Evolutionary conservation across 2,329 filamentous ascomycete species (phyloP).

Genomic region (Coniella vitis): DNA sequence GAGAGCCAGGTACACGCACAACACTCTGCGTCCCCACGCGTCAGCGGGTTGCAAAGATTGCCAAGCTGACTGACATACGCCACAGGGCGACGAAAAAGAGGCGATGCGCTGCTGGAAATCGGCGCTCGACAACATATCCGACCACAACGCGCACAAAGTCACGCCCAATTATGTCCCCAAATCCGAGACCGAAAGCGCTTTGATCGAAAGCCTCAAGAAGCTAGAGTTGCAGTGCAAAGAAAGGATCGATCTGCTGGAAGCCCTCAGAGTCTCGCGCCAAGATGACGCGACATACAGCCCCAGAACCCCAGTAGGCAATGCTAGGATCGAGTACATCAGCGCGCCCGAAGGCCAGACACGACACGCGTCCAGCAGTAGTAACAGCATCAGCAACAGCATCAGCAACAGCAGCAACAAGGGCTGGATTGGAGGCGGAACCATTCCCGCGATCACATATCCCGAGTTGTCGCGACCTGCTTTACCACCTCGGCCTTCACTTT

Average conservation of each 20-base stretch:
- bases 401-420: slow-evolving; percentile 34
- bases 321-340: slow-evolving; percentile 12
- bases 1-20: slow-evolving; percentile 68
- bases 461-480: slow-evolving; percentile 68
- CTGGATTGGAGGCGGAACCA: slow-evolving; percentile 74
- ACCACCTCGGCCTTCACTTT: slow-evolving; percentile 49
- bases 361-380: slow-evolving; percentile 5
- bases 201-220: slow-evolving; percentile 73
- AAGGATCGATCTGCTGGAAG: slow-evolving; percentile 79
- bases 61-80: slow-evolving; percentile 1
- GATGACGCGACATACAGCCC: slow-evolving; percentile 28
- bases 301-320: slow-evolving; percentile 17
- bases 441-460: slow-evolving; percentile 72
- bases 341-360: slow-evolving; percentile 17
- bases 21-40: not conserved
- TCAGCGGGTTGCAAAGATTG: not conserved
- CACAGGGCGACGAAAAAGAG: slow-evolving; percentile 81
- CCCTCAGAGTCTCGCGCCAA: slow-evolving; percentile 61
- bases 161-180: slow-evolving; percentile 62
- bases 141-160: slow-evolving; percentile 72
- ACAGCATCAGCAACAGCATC: too few species aligned
- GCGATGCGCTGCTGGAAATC: slow-evolving; percentile 85
- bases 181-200: slow-evolving; percentile 74
- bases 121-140: slow-evolving; percentile 82
- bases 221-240: slow-evolving; percentile 92